These are phyloP conservation scores for Bretschneidera sinensis DNA, from an alignment of 345 rosid species.

Conservation along the genomic window DNA sequence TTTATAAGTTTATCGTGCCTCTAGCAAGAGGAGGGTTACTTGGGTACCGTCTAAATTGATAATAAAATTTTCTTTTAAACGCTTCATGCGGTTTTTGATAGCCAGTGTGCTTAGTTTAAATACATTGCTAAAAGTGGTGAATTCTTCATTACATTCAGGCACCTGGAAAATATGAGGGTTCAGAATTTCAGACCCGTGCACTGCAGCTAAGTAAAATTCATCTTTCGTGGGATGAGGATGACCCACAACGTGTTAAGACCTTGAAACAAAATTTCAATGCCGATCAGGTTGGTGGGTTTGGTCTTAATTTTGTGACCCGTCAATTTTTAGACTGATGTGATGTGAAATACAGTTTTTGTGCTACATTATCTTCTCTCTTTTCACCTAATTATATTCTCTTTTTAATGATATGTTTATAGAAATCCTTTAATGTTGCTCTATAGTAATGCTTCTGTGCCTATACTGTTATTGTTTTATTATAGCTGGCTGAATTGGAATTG, in stretches of 20 bases:
- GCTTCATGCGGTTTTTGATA: background rate
- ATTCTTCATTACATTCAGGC: conserved; percentile 39
- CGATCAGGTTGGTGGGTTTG: conserved; percentile 53
- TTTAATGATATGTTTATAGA: background rate
- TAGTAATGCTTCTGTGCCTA: conserved; percentile 16
- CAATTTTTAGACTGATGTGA: conserved; percentile 1
- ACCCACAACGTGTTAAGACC: conserved; percentile 76
- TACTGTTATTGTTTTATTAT: conserved; percentile 12
- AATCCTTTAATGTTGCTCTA: background rate
- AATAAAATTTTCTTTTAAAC: too few relatives aligned
- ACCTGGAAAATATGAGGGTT: conserved; percentile 65
- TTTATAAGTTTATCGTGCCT: background rate
- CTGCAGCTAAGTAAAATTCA: conserved; percentile 75
- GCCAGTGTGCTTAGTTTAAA: background rate
- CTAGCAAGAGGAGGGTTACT: background rate
- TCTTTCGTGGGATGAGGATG: conserved; percentile 96
- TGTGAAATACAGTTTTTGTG: background rate
- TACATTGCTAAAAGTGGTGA: too few relatives aligned
- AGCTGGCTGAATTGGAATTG: conserved; percentile 79
- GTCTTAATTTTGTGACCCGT: background rate
- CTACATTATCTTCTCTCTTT: background rate
- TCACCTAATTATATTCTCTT: background rate
- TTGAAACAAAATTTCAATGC: conserved; percentile 66
- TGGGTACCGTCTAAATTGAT: too few relatives aligned
- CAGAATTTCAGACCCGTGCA: conserved; percentile 74